Evolutionary conservation across 192 early-diverging fungal species (phyloP), one percentile per base, ranked within the genome.

Genomic region (Pecoramyces ruminantium): DNA sequence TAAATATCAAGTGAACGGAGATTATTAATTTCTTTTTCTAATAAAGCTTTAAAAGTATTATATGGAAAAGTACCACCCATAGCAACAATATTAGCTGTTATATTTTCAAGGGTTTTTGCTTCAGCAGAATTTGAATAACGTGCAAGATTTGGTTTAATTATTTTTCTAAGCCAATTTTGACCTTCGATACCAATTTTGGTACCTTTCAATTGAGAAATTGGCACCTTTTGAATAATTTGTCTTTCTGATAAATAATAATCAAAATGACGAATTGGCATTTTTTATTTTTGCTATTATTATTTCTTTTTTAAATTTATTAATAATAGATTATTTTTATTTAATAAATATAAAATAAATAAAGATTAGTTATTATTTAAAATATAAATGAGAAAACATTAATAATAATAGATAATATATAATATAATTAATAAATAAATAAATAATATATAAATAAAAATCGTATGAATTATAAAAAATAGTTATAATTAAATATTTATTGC

Each of bases 101-200:
- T 67, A 67, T n/a, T 67, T 67, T 67, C 51, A 21, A 67, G 17
- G 0, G 51, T 67, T 67, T 67, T 67, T 67, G 25, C 51, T 67
- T 67, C 51, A 2, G 25, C 25, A 25, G 51, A 21, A 67, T 67
- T 67, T 67, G 51, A 5, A 21, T n/a, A n/a, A 67, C 51, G 51
- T n/a, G 51, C 51, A 25, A n/a, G 25, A 67, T n/a, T 67, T 0
- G 51, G 51, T 67, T 67, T 67, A 67, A 93, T 79, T 58, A 95
- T 80, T 82, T 89, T 91, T 78, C 92, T 88, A 42, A 95, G 86
- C 94, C 94, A 95, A 84, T 91, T 87, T 84, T 90, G 89, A 82
- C 92, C 94, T 80, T 95, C 94, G 77, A 95, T 92, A 42, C 94
- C 94, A 78, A 95, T 85, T 29, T 93, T 87, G 30, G 90, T 91